Evolutionary conservation across 2,329 filamentous ascomycete species (phyloP).

Genomic region (Aspergillus candidus): DNA sequence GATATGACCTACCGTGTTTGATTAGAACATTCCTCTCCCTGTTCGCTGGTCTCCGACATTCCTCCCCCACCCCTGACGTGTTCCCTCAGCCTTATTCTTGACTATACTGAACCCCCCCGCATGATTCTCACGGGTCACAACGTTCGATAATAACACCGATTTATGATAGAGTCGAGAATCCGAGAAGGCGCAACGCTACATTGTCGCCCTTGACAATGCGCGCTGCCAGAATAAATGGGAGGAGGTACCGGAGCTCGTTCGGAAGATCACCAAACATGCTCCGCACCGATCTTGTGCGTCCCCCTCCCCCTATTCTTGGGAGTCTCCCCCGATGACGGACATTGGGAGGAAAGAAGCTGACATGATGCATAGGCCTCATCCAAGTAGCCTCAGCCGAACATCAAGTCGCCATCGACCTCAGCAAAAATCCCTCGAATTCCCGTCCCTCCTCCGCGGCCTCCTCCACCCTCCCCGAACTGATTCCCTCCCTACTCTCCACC

Average conservation of each 20-base stretch:
- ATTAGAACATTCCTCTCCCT: too few species aligned
- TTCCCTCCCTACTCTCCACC: conserved; percentile 40
- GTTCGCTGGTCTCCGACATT: too few species aligned
- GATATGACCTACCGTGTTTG: too few species aligned
- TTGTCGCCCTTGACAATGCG: conserved; percentile 74
- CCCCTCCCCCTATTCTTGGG: conserved; percentile 7
- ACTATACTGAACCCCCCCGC: not conserved
- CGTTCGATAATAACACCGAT: conserved; percentile 11
- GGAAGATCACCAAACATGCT: conserved; percentile 93
- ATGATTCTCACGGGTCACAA: too few species aligned
- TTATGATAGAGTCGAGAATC: conserved; percentile 45
- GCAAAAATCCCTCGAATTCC: conserved; percentile 26
- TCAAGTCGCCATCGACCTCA: conserved; percentile 54
- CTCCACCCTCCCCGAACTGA: conserved; percentile 38
- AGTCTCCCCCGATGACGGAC: too few species aligned
- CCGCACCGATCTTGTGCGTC: conserved; percentile 70
- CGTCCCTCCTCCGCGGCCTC: conserved; percentile 34
- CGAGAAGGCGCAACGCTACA: conserved; percentile 75
- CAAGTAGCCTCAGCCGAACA: conserved; percentile 64
- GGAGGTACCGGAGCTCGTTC: conserved; percentile 77
- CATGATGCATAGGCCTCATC: conserved; percentile 52
- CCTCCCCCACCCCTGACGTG: not conserved
- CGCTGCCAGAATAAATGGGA: conserved; percentile 85
- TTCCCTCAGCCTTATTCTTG: not conserved
- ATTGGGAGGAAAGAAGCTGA: too few species aligned